Evolutionary conservation across 2,329 filamentous ascomycete genomes (phyloP), one percentile per base, ranked within the genome.

Genomic region (Colletotrichum tanaceti): DNA sequence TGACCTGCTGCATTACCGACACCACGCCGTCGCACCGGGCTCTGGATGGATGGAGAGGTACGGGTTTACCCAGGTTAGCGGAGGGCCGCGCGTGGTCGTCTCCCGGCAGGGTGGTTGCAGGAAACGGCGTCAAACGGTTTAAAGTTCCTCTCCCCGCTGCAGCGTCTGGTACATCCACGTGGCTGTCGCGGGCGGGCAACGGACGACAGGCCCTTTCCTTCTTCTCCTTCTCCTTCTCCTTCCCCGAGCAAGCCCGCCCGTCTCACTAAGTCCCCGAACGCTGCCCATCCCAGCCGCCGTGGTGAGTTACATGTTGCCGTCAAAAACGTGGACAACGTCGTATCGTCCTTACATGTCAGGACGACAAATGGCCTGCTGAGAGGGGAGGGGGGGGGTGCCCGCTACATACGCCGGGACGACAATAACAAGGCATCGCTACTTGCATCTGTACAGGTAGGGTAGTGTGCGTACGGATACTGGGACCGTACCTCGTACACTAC

Each of bases 281-380:
- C 43, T 16, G 53, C 22, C 46, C 60, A 64, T 58, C 65, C 46
- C 53, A 22, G 59, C 59, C 39, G 39, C 60, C 24, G 38, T 32
- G 46, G 47, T 47, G 47, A 47, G 65, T 63, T 53, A 38, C 53
- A 58, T 28, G 32, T 58, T 64, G 65, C 65, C 65, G 65, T 68
- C 61, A 65, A 65, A 54, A 68, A 68, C 61, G 65, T 68, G 65
- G 46, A 47, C 35, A 65, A 47, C 49, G 65, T 68, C 39, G 60
- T 18, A 64, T 65, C 65, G 47, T 44, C 32, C 22, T 58, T 32
- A 54, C 44, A 20, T 65, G 61, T 38, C 53, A 53, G 28, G 46
- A 53, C 41, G 20, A 58, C 52, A 47, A 62, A 20, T 54, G 18
- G 58, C 24, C 43, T 54, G 41, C 50, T 49, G 49, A 6, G 28